These are phyloP conservation scores for Metarhizium humberi DNA, from an alignment of 2,329 filamentous ascomycete species.

Conservation along the genomic window DNA sequence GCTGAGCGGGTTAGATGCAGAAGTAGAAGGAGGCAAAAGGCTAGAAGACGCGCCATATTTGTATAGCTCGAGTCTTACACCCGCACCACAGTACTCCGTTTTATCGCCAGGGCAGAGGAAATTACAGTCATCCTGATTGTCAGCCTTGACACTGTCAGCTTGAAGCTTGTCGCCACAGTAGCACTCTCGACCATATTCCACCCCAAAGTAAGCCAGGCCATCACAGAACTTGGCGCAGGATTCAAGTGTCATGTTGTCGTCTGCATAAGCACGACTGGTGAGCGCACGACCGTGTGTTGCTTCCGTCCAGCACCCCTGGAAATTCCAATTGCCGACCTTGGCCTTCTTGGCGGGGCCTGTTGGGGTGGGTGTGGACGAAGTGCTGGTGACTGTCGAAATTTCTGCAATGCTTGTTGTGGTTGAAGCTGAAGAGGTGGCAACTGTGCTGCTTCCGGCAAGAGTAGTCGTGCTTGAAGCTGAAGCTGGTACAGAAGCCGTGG, in stretches of 20 bases:
- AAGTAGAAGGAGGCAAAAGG: slow-evolving; percentile 18
- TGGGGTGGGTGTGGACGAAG: slow-evolving; percentile 10
- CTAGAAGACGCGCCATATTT: slow-evolving; percentile 22
- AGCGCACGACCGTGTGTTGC: slow-evolving; percentile 21
- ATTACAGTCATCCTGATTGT: slow-evolving; percentile 23
- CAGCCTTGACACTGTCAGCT: slow-evolving; percentile 15
- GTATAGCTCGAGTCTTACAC: slow-evolving; percentile 23
- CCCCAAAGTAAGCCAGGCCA: slow-evolving; percentile 24
- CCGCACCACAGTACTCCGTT: slow-evolving; percentile 21
- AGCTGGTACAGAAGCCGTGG: slow-evolving; percentile 10
- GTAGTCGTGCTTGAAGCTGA: not conserved
- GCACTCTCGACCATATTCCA: slow-evolving; percentile 29
- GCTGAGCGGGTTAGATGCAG: slow-evolving; percentile 4
- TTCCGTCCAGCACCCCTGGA: slow-evolving; percentile 29
- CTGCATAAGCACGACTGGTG: slow-evolving; percentile 15
- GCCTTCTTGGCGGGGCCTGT: slow-evolving; percentile 17
- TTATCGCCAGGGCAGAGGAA: slow-evolving; percentile 25
- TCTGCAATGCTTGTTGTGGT: slow-evolving; percentile 13
- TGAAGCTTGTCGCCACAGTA: slow-evolving; percentile 25
- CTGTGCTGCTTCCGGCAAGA: no score
- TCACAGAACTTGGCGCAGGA: slow-evolving; percentile 23
- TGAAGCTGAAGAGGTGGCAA: not conserved
- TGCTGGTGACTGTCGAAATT: slow-evolving; percentile 7
- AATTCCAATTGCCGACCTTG: slow-evolving; percentile 18
- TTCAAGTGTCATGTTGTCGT: slow-evolving; percentile 23